Percentiles rank a stretch among this genome's conserved stretches.
phyloP scores from a whole-genome alignment of 2,329 filamentous ascomycete species.

The Verticillium nubilum region DNA sequence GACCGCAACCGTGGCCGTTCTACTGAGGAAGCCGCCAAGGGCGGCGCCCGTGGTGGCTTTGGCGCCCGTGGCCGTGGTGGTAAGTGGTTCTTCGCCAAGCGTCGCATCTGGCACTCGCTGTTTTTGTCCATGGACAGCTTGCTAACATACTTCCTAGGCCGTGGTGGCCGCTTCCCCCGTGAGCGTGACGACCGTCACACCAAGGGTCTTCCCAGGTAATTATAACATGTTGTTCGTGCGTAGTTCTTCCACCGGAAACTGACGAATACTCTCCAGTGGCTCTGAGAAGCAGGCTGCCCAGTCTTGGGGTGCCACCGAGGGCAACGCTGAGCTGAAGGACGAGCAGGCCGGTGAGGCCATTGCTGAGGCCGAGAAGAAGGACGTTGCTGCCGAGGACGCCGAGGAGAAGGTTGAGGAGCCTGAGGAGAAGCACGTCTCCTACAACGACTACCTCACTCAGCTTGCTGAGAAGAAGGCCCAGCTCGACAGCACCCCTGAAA shows the following conservation, averaged over 20 bases:
- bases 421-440: constrained; percentile 87
- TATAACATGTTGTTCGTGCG: background rate
- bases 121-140: background rate
- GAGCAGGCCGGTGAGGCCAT: constrained; percentile 89
- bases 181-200: constrained; percentile 53
- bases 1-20: constrained; percentile 77
- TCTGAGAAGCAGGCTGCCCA: constrained; percentile 84
- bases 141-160: constrained; percentile 30
- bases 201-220: constrained; percentile 40
- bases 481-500: constrained; percentile 58
- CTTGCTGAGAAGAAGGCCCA: constrained; percentile 68
- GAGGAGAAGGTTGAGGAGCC: constrained; percentile 62
- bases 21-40: constrained; percentile 60
- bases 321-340: constrained; percentile 79
- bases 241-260: background rate
- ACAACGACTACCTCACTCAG: constrained; percentile 78
- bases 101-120: background rate
- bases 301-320: constrained; percentile 82
- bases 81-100: constrained; percentile 26
- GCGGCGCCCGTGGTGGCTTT: constrained; percentile 54
- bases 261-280: constrained; percentile 43
- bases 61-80: constrained; percentile 58
- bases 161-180: constrained; percentile 47
- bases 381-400: constrained; percentile 48
- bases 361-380: constrained; percentile 78